Evolutionary conservation across 805 yeast species (phyloP).

Genomic region (Aciculoconidium aculeatum): DNA sequence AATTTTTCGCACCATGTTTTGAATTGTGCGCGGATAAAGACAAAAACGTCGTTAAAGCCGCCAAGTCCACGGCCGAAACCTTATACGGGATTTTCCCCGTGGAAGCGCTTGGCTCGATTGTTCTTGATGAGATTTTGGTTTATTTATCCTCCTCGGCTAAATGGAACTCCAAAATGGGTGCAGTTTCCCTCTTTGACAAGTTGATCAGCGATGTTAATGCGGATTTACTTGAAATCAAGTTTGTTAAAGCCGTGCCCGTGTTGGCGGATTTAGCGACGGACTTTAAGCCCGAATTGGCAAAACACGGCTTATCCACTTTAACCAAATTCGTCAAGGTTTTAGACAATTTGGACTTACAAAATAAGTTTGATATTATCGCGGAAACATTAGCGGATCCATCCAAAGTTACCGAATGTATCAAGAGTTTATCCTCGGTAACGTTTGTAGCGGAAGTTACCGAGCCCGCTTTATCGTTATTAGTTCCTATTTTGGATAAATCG

Average conservation of each 20-base stretch:
- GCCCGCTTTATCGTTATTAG: constrained; percentile 84
- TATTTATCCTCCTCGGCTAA: constrained; percentile 81
- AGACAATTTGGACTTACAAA: constrained; percentile 88
- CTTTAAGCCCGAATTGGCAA: constrained; percentile 92
- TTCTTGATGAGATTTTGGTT: constrained; percentile 53
- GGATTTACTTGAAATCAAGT: constrained; percentile 78
- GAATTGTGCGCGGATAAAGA: constrained; percentile 86
- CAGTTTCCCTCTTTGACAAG: constrained; percentile 66
- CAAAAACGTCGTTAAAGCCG: constrained; percentile 75
- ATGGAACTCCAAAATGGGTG: constrained; percentile 87
- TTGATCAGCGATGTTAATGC: constrained; percentile 75
- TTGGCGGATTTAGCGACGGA: constrained; percentile 89
- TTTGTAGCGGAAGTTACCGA: constrained; percentile 98
- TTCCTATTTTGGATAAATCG: constrained; percentile 88
- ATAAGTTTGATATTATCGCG: constrained; percentile 75
- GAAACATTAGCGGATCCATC: constrained; percentile 87
- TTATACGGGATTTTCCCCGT: constrained; percentile 65
- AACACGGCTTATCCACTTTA: constrained; percentile 71
- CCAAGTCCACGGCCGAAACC: constrained; percentile 71
- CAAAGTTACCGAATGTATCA: constrained; percentile 84
- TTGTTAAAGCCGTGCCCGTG: constrained; percentile 73
- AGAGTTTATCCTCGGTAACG: constrained; percentile 85
- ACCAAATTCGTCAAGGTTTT: constrained; percentile 69
- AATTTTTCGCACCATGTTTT: constrained; percentile 55
- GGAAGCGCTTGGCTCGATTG: constrained; percentile 71